phyloP scores from a whole-genome alignment of 1,139 yeast species.

The Protomyces inouyei region DNA sequence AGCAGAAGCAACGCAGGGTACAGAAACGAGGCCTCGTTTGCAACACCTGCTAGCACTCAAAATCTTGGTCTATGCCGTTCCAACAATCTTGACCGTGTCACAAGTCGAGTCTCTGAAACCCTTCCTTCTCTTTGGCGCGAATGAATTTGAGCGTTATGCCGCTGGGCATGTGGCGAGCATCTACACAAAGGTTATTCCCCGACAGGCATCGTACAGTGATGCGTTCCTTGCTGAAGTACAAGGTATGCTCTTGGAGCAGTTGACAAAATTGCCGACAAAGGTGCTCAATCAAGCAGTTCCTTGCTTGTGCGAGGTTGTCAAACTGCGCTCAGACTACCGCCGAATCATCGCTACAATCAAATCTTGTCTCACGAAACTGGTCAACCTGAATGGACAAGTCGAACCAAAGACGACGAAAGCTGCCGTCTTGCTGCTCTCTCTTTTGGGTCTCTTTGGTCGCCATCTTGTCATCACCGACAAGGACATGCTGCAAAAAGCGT shows the following conservation, averaged over 20 bases:
- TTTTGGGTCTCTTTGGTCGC: slow-evolving; percentile 67
- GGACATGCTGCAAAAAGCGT: background rate
- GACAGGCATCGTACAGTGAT: slow-evolving; percentile 47
- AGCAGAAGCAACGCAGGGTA: background rate
- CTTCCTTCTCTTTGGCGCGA: slow-evolving; percentile 2
- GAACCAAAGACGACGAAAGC: slow-evolving; percentile 36
- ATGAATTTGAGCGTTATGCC: slow-evolving; percentile 39
- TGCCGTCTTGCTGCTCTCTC: slow-evolving; percentile 53
- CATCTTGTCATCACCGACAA: slow-evolving; percentile 54
- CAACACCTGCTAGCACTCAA: slow-evolving; percentile 1
- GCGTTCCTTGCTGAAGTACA: slow-evolving; percentile 53
- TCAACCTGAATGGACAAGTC: background rate
- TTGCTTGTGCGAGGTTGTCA: slow-evolving; percentile 55
- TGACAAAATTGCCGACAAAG: slow-evolving; percentile 49
- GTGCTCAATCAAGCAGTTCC: slow-evolving; percentile 70
- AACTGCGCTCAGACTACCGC: slow-evolving; percentile 45
- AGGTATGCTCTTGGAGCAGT: slow-evolving; percentile 47
- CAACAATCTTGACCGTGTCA: slow-evolving; percentile 3
- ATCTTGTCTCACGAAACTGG: slow-evolving; percentile 43
- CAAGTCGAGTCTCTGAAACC: slow-evolving; percentile 26
- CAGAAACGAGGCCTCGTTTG: slow-evolving; percentile 1
- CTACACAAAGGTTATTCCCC: slow-evolving; percentile 49
- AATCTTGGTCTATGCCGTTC: slow-evolving; percentile 7
- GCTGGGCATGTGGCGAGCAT: slow-evolving; percentile 52
- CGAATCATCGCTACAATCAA: slow-evolving; percentile 58